Evolutionary conservation across 306 rosid genomes (phyloP).

Genomic region (Spatholobus suberectus): DNA sequence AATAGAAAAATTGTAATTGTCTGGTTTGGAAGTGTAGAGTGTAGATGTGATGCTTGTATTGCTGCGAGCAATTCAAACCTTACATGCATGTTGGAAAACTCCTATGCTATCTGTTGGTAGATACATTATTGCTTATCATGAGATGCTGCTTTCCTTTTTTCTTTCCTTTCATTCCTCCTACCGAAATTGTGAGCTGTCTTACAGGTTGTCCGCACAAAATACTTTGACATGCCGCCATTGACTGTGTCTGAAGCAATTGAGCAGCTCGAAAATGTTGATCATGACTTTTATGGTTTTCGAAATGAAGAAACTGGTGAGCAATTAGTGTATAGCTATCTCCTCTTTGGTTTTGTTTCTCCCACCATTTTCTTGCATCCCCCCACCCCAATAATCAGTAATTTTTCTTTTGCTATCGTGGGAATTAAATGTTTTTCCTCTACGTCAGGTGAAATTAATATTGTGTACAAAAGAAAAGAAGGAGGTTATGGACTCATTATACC

Average conservation of each 20-base stretch:
- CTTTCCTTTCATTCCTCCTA: neutral
- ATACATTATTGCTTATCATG: conserved; percentile 9
- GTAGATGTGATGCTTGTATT: neutral
- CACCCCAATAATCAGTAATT: neutral
- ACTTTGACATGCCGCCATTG: conserved; percentile 97
- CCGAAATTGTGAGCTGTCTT: conserved; percentile 36
- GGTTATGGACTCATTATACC: conserved; percentile 93
- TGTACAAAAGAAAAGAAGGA: conserved; percentile 85
- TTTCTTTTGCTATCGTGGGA: conserved; percentile 13
- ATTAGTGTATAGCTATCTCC: neutral
- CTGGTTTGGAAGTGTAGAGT: neutral
- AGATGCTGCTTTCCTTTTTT: conserved; percentile 13
- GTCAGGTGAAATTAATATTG: conserved; percentile 82
- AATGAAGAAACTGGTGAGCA: conserved; percentile 90
- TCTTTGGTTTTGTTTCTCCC: conserved; percentile 7
- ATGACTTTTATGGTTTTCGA: conserved; percentile 88
- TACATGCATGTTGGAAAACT: conserved; percentile 18
- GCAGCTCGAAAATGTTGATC: conserved; percentile 86
- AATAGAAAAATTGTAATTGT: neutral
- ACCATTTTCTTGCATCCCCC: neutral
- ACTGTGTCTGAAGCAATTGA: conserved; percentile 88
- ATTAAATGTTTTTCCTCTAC: conserved; percentile 34
- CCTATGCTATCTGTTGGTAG: neutral
- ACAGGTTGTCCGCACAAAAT: conserved; percentile 88
- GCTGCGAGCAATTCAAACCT: neutral